Evolutionary conservation across 2,329 filamentous ascomycete species (phyloP), one percentile per base, ranked within the genome.

Genomic region (Stachybotrys chlorohalonatus): DNA sequence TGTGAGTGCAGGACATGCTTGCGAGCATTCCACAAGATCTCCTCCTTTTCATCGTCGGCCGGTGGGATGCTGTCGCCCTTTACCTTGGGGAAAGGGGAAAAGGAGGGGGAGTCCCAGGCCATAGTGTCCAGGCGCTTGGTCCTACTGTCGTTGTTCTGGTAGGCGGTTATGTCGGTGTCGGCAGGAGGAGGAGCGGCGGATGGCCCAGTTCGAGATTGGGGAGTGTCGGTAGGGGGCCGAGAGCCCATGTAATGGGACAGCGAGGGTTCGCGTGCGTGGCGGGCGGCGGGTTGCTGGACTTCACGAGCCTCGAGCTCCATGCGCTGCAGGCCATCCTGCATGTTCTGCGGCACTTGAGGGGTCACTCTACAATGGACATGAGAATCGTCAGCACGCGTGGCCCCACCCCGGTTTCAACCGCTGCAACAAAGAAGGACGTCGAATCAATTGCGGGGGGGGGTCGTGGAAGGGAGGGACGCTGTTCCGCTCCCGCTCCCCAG

Each of bases 331-430:
- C 89, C 93, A 66, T 95, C 87, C 75, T 96, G 91, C 83, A 99
- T 96, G 73, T 96, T 93, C 73, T 93, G 89, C 62, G 93, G 90
- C 61, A 96, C 91, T 79, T 96, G 91, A 69, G 90, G 89, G 85
- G 93, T 96, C 66, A 95, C 84, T 76, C 90, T 95, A 71, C 62
- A 68, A 59, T 67, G 63, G 64, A 60, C 2, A 24, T n/a, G 53
- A 49, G 59, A 62, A 64, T 60, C 60, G 70, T 75, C 66, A 73
- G 71, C 67, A 60, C 13, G 68, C 24, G 24, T 24, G 24, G 24
- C 66, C 67, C 67, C 67, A 68, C 68, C 61, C 59, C 61, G 9
- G 36, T 9, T 42, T 42, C 36, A 42, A 42, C 13, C 2, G 30
- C 48, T 52, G 16, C 31, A 52, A 52, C 30, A 13, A 13, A 51